Evolutionary conservation across 169 alveolate species (phyloP), one percentile per base, ranked within the genome.

Genomic region (Eimeria sp.): DNA sequence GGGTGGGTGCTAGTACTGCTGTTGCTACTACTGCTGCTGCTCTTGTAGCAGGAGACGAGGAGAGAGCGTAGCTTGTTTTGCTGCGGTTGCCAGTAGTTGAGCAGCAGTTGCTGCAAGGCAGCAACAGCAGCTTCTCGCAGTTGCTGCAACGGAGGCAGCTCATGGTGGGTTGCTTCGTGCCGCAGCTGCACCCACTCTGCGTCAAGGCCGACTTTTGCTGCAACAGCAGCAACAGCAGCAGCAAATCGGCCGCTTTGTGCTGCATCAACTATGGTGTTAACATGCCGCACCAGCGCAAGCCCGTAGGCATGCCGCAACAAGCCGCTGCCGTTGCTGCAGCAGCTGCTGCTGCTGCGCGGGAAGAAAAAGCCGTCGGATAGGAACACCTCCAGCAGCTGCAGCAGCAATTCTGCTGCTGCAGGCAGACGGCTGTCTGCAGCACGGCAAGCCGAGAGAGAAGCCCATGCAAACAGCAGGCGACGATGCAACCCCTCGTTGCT

Each of bases 131-230:
- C 95, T 49, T 89, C 95, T 51, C 95, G 86, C 45, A 89, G 75
- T 54, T 65, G 76, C 51, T 76, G 76, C 63, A 89, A 75, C 47
- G 95, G 25, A 25, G 95, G 95, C 58, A 89, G 86, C 20, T n/a
- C 22, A n/a, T 89, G 95, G 75, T 89, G 95, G 14, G 95, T 89
- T 45, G 95, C 95, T 9, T 72, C 88, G 6, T 89, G 95, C 70
- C 95, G 86, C 95, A 89, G 57, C 95, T 89, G 95, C 58, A 89
- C 95, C 30, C 47, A 78, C 51, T 89, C 95, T 3, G 54, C 75
- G 20, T 89, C 86, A 20, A 89, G 45, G 16, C 88, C 88, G 51
- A 70, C 47, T 58, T 45, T 30, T 30, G 95, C 88, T 11, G 95
- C 95, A 7, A 89, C 76, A 18, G 88, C 70, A 10, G 95, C 95